Percentiles rank a stretch among this genome's conserved stretches.
Evolutionary conservation across 2,329 filamentous ascomycete genomes (phyloP).

Genomic region (Penicillium sp.): DNA sequence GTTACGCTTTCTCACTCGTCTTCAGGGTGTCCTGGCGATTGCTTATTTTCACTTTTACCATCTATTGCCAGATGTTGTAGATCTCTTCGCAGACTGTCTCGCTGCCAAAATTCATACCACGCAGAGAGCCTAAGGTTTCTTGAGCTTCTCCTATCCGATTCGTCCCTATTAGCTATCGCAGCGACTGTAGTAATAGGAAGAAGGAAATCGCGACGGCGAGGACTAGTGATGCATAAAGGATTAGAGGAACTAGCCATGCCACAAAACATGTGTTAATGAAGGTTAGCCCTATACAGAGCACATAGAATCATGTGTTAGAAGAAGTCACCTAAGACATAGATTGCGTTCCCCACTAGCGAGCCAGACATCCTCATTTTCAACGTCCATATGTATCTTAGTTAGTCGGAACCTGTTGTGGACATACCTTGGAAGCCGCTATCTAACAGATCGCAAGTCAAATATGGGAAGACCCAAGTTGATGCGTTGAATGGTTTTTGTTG

Average conservation of each 20-base stretch:
- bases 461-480: no score
- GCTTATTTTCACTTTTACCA: slow-evolving; percentile 38
- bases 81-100: slow-evolving; percentile 41
- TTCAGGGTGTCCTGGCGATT: slow-evolving; percentile 49
- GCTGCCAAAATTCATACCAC: slow-evolving; percentile 22
- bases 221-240: slow-evolving; percentile 28
- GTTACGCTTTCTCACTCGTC: slow-evolving; percentile 45
- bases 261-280: slow-evolving; percentile 22
- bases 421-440: no score
- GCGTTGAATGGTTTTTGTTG: no score
- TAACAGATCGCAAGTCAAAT: no score
- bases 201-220: slow-evolving; percentile 23
- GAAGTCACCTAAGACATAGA: no score
- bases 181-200: slow-evolving; percentile 30
- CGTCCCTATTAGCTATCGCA: slow-evolving; percentile 30
- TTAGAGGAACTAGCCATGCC: slow-evolving; percentile 37
- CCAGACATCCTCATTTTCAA: no score
- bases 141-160: slow-evolving; percentile 20
- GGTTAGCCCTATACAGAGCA: slow-evolving; percentile 41
- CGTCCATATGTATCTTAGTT: no score
- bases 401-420: no score
- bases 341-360: no score
- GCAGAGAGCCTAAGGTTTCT: slow-evolving; percentile 13
- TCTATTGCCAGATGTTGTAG: slow-evolving; percentile 42
- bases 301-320: slow-evolving; percentile 16